These are phyloP conservation scores for Fraxinus anomala DNA, from an alignment of 257 asterid genomes.

Conservation along the genomic window DNA sequence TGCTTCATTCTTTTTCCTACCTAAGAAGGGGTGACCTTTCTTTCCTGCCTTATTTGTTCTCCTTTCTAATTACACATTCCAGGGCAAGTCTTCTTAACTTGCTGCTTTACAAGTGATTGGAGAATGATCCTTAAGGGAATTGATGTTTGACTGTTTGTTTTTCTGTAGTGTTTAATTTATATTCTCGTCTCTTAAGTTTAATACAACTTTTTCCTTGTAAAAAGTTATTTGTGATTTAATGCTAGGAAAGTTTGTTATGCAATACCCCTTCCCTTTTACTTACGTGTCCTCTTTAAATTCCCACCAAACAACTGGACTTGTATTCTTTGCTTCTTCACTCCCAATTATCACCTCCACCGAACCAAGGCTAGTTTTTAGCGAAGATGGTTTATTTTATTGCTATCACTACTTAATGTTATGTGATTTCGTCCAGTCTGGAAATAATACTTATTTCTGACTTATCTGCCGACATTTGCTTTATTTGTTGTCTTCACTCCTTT, in stretches of 20 bases:
- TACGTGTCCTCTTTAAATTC: too few relatives aligned
- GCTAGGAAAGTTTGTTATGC: not conserved
- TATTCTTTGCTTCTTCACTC: not conserved
- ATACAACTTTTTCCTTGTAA: not conserved
- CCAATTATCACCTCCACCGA: not conserved
- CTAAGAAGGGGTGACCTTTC: not conserved
- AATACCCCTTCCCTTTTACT: not conserved
- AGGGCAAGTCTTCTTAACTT: not conserved
- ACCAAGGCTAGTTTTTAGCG: not conserved
- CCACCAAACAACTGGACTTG: not conserved
- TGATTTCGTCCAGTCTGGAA: not conserved
- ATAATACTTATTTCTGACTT: not conserved
- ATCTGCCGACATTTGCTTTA: not conserved
- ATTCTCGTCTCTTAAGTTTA: not conserved
- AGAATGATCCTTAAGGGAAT: not conserved
- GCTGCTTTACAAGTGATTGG: not conserved
- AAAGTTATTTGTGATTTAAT: too few relatives aligned
- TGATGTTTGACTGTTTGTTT: too few relatives aligned
- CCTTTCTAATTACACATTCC: not conserved
- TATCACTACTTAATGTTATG: not conserved
- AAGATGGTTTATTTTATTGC: not conserved
- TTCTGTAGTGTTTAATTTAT: not conserved
- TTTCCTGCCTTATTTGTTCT: too few relatives aligned
- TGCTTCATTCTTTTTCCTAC: not conserved
- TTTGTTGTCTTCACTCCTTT: not conserved